Base-by-base conservation (phyloP, 352 stramenopile species). In the Paralagenidium karlingii region DNA sequence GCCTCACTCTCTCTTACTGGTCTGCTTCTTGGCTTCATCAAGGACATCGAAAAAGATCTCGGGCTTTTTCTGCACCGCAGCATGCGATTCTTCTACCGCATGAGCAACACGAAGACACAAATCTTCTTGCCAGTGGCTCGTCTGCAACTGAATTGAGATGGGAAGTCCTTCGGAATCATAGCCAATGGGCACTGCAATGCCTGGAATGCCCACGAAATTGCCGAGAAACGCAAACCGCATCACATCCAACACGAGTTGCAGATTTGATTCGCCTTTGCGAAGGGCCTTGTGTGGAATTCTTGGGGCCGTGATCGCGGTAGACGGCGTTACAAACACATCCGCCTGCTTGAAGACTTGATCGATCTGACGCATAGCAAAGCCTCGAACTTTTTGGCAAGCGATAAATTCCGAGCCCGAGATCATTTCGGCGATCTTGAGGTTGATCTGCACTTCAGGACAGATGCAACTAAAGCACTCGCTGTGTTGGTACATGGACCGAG, bases 241-340 rank as follows among this genome's bases (percentile, higher is more conserved):
- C 37, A 95, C 71, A 20, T 36, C 30, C 19, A 16, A 22, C 7
- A 7, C 8, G 7, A 22, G 30, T 36, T 36, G 16, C 7, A 20
- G 7, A 11, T 59, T 49, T 13, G 63, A 53, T 15, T 82, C 45
- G 25, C 74, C 55, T 9, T 54, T 38, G 7, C 56, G 58, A 32
- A 94, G 82, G 1, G 86, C 43, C 24, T 79, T 63, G 3, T 68
- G 70, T 18, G 45, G 58, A 38, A 95, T 71, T 34, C 77, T 52
- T 1, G 84, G 87, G 5, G 79, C 82, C 6, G 64, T 73, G 24
- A 89, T 75, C 10, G 58, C 76, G 1, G 71, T 81, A 13, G 78
- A 75, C 8, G 87, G 87, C 12, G 70, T 83, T 38, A 94, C 55
- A 34, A 96, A 89, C n/a, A 81, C 75, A 53, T 96, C 81, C 38